Evolutionary conservation across 306 rosid species (phyloP).

Genomic region (Corylus heterophylla): DNA sequence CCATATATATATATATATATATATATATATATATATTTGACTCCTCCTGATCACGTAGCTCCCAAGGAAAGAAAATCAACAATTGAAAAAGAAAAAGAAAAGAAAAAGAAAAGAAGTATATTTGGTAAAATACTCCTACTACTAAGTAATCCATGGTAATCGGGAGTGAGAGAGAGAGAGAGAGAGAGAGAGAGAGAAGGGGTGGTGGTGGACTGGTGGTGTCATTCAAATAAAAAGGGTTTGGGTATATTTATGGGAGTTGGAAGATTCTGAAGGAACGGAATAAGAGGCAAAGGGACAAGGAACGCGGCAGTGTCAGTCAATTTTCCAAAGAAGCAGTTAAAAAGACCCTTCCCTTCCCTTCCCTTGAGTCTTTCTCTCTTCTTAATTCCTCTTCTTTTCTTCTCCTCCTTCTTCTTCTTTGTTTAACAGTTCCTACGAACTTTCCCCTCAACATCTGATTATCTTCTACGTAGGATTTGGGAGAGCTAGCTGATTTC

Average conservation of each 20-base stretch:
- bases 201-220: background rate
- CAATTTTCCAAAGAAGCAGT: background rate
- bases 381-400: background rate
- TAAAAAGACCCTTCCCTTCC: background rate
- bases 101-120: background rate
- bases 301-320: background rate
- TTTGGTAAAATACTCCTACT: too few relatives aligned
- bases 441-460: background rate
- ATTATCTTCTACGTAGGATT: background rate
- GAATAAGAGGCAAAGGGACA: constrained; percentile 1
- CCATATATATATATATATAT: too few relatives aligned
- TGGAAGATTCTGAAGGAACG: background rate
- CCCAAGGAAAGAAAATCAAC: too few relatives aligned
- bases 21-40: too few relatives aligned
- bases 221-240: background rate
- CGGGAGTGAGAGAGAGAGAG: too few relatives aligned
- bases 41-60: background rate
- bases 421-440: background rate
- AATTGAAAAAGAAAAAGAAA: background rate
- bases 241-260: background rate
- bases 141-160: too few relatives aligned
- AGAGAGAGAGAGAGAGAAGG: background rate
- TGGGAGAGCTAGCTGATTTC: background rate
- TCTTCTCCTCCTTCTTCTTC: too few relatives aligned
- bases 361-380: too few relatives aligned